Conservation (phyloP, 2,329 filamentous ascomycete species). For the Eutypella sp. region DNA sequence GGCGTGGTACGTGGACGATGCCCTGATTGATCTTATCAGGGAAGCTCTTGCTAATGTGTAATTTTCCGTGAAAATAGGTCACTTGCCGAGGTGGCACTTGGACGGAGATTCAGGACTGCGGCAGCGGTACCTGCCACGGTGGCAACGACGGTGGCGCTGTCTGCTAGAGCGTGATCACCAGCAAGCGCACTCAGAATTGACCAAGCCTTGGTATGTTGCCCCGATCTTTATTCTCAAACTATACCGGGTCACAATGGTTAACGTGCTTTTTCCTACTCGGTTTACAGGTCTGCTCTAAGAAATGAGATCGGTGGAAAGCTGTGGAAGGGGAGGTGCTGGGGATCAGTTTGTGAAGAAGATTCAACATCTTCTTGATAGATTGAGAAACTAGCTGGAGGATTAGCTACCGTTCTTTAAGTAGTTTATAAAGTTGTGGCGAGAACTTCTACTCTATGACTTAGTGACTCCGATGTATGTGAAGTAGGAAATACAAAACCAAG, state of each 20-base stretch:
- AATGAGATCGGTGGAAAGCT: background rate
- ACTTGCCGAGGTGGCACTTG: slow-evolving; percentile 7
- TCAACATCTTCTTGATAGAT: too few relatives aligned
- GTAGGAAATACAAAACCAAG: too few relatives aligned
- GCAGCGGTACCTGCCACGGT: slow-evolving; percentile 6
- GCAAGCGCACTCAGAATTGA: background rate
- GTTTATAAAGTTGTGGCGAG: too few relatives aligned
- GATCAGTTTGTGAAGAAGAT: background rate
- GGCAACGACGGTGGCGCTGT: slow-evolving; percentile 7
- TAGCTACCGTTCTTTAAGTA: too few relatives aligned
- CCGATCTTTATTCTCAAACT: background rate
- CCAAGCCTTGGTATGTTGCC: background rate
- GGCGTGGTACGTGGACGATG: slow-evolving; percentile 13
- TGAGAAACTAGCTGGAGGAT: too few relatives aligned
- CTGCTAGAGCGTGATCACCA: slow-evolving; percentile 1
- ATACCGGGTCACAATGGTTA: background rate
- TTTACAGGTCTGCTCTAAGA: background rate
- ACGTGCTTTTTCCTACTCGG: background rate
- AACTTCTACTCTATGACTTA: too few relatives aligned
- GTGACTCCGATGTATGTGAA: too few relatives aligned
- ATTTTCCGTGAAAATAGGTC: slow-evolving; percentile 8
- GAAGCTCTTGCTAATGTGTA: background rate
- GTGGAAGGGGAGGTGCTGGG: background rate
- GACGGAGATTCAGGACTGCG: slow-evolving; percentile 12
- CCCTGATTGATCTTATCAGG: background rate